Evolutionary conservation across 2,329 filamentous ascomycete species (phyloP).

Genomic region (Pseudogymnoascus sp.): DNA sequence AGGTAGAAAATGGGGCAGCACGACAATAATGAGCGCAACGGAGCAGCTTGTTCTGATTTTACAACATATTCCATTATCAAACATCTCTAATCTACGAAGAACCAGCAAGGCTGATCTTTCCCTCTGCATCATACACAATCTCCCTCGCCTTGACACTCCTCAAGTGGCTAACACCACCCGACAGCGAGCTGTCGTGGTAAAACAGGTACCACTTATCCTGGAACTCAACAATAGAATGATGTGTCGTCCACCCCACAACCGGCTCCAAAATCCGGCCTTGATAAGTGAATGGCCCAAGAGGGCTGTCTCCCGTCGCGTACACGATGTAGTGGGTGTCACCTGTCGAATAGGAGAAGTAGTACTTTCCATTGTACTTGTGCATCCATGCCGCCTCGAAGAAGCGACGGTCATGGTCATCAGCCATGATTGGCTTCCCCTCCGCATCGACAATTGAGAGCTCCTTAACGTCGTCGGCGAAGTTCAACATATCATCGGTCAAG

Average conservation of each 20-base stretch:
- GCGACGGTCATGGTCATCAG: constrained; percentile 64
- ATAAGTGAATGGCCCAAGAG: constrained; percentile 68
- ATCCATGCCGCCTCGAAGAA: constrained; percentile 81
- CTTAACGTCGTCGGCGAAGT: constrained; percentile 48
- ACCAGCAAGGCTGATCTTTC: neutral
- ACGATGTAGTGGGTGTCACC: constrained; percentile 70
- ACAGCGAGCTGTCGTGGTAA: constrained; percentile 67
- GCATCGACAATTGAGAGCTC: constrained; percentile 60
- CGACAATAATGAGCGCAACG: too few relatives aligned
- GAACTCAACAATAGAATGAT: constrained; percentile 73
- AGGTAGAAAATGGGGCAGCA: too few relatives aligned
- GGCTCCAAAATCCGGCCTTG: constrained; percentile 66
- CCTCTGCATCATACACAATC: constrained; percentile 1
- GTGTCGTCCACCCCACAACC: constrained; percentile 74
- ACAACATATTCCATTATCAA: neutral
- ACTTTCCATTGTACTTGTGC: constrained; percentile 63
- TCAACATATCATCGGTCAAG: constrained; percentile 59
- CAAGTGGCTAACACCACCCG: constrained; percentile 63
- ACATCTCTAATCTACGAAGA: neutral
- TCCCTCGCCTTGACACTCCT: constrained; percentile 55
- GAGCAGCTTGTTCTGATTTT: neutral
- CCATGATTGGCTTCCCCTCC: constrained; percentile 52
- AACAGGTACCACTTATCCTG: constrained; percentile 67
- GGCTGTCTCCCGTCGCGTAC: constrained; percentile 60
- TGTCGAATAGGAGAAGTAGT: constrained; percentile 74